A percentile compares a stretch with the other conserved stretches of the same genome.
phyloP scores from a whole-genome alignment of 2,329 filamentous ascomycete genomes.

The Cladophialophora immunda region DNA sequence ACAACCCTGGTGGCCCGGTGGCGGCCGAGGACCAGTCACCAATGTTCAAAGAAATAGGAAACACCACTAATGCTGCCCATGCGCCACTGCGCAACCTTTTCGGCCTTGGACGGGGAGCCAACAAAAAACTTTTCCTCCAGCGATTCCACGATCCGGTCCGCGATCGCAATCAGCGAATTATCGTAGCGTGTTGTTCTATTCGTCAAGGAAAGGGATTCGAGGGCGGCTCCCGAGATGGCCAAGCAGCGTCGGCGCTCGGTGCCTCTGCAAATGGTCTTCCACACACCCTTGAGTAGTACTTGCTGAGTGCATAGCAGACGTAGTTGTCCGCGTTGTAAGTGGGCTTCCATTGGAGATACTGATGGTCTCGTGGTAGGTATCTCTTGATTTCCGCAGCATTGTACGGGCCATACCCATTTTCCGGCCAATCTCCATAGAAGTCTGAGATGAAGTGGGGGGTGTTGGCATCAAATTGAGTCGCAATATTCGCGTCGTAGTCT shows the following conservation, averaged over 20 bases:
- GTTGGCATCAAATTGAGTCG: background rate
- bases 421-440: slow-evolving; percentile 2
- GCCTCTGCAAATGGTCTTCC: slow-evolving; percentile 5
- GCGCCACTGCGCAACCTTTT: background rate
- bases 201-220: background rate
- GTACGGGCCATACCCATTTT: slow-evolving; percentile 16
- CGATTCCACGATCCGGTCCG: background rate
- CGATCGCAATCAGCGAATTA: background rate
- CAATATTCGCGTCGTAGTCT: background rate
- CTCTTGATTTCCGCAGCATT: slow-evolving; percentile 1
- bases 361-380: background rate
- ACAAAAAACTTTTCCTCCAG: background rate
- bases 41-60: background rate
- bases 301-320: slow-evolving; percentile 4
- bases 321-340: slow-evolving; percentile 21
- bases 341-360: background rate
- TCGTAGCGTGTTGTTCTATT: background rate
- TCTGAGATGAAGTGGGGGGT: slow-evolving; percentile 10
- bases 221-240: background rate
- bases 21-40: background rate
- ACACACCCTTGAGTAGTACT: slow-evolving; percentile 3
- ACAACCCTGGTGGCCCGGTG: background rate
- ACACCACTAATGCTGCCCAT: background rate
- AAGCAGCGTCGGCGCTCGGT: background rate
- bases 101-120: background rate